Base-by-base conservation (phyloP, 208 protist species). In the Lotmaria passim region DNA sequence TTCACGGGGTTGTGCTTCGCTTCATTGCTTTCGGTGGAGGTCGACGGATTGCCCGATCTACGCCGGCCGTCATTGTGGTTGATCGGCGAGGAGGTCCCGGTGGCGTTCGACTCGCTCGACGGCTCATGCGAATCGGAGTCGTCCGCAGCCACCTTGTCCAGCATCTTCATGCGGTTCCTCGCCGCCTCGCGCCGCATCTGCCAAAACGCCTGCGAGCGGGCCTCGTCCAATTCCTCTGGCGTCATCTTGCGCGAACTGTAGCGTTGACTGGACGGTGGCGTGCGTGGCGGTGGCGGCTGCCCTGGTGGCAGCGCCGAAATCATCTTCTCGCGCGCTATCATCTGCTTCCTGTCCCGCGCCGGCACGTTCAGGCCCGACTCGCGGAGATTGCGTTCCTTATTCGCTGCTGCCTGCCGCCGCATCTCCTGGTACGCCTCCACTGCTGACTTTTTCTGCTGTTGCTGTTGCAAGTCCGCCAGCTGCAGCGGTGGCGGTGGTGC, bases 131-230 rank as follows among this genome's bases (percentile, higher is more conserved):
- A 51, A 33, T 53, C 23, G 21, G 30, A 2, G 33, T 30, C 12
- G 23, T 34, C 39, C 3, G 41, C 31, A 10, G 4, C 66, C 28
- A 82, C 79, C 15, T 82, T 50, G n/a, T 76, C 89, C 47, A 91
- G 65, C 50, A 88, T 79, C 44, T 86, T 82, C n/a, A 70, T 68
- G 56, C 85, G 89, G 77, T 97, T 97, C 59, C 91, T 73, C 48
- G 93, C 82, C 2, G 89, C 88, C 66, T 93, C 90, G 15, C 80
- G 78, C 5, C 91, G 82, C 90, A 97, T 96, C 73, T 97, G 82
- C 93, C 91, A 97, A 65, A 87, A 97, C 7, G 89, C 88, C 38
- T 87, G 70, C 23, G 82, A 70, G 26, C 89, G 75, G 26, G 89
- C 90, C 46, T 87, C 86, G 46, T 90, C 84, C 15, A 83, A 65